Conservation (phyloP, 2,329 filamentous ascomycete genomes). For the Chaetomium sp. region DNA sequence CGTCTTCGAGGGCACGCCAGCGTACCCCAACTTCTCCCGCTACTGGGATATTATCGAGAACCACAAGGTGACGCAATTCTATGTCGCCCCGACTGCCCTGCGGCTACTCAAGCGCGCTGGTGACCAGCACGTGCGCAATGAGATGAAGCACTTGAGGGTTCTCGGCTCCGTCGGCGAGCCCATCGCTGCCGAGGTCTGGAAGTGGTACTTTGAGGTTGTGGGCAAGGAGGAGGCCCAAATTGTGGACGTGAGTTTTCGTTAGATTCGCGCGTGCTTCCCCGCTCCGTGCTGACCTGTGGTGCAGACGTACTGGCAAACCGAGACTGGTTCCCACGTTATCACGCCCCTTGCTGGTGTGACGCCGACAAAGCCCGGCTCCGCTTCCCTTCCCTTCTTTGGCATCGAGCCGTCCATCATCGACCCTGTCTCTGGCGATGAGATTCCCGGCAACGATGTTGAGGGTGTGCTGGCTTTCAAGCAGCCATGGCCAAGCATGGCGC, state of each 20-base stretch:
- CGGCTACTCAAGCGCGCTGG: conserved; percentile 93
- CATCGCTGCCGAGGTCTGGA: conserved; percentile 97
- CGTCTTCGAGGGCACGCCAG: conserved; percentile 96
- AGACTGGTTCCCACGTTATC: conserved; percentile 96
- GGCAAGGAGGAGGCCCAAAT: conserved; percentile 92
- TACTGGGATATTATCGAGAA: conserved; percentile 99
- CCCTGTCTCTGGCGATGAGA: conserved; percentile 89
- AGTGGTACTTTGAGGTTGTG: conserved; percentile 97
- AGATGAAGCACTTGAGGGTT: conserved; percentile 87
- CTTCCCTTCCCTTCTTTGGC: conserved; percentile 96
- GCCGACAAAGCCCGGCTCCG: conserved; percentile 93
- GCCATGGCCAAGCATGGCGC: conserved; percentile 97
- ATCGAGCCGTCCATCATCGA: conserved; percentile 98
- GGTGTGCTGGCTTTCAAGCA: conserved; percentile 97
- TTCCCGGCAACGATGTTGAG: conserved; percentile 94
- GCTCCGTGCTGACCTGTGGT: conserved; percentile 28
- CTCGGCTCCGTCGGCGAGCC: conserved; percentile 96
- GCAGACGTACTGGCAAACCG: conserved; percentile 99
- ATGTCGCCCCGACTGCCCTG: conserved; percentile 93
- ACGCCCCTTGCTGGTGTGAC: conserved; percentile 90
- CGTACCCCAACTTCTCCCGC: conserved; percentile 95
- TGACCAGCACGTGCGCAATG: conserved; percentile 84
- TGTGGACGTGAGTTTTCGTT: conserved; percentile 73
- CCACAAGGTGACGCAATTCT: conserved; percentile 95
- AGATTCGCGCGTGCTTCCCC: not conserved